Base-by-base conservation (phyloP, 192 early-diverging fungal genomes). In the Phycomyces nitens region DNA sequence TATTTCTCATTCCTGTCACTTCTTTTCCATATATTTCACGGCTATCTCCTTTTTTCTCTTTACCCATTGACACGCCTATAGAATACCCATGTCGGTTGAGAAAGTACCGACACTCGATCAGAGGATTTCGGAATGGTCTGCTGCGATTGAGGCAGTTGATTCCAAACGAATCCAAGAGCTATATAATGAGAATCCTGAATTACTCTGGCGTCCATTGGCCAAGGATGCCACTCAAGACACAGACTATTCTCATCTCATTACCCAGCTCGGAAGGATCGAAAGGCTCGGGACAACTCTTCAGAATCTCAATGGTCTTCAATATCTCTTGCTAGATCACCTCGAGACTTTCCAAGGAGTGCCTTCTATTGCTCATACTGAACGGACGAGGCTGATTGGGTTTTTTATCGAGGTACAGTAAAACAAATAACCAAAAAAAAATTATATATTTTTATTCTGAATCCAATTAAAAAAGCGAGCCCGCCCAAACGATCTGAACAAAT, bases 341-440 rank as follows among this genome's bases (percentile, higher is more conserved):
- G 39, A 53, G 16, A 20, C 62, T 43, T n/a, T 18, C 12, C 44
- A 47, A 47, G 44, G 44, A 2, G 44, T n/a, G 3, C 12, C 18
- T 47, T 47, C 44, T 47, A 18, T 47, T n/a, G 44, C 44, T 18
- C 44, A 47, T 11, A 47, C 51, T 39, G 61, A 63, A 26, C 50
- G 61, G n/a, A 41, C 50, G 9, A 50, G 53, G 53, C 40, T 63
- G 38, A 50, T 63, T 34, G 52, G 52, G 8, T 63, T 63, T 34
- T 40, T 63, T 24, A 40, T 63, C 16, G 43, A 63, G 61, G 61
- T 63, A 63, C 14, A 42, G 16, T 15, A 27, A 63, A 53, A 39
- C 16, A 49, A 22, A 50, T 49, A n/a, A 26, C 18, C 22, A 38
- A 61, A 50, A 38, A 60, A 50, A 5, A 54, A 34, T 34, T 34